A percentile compares a stretch with the other conserved stretches of the same genome.
Conservation (phyloP, 345 rosid genomes). For the Pugionium dolabratum region DNA sequence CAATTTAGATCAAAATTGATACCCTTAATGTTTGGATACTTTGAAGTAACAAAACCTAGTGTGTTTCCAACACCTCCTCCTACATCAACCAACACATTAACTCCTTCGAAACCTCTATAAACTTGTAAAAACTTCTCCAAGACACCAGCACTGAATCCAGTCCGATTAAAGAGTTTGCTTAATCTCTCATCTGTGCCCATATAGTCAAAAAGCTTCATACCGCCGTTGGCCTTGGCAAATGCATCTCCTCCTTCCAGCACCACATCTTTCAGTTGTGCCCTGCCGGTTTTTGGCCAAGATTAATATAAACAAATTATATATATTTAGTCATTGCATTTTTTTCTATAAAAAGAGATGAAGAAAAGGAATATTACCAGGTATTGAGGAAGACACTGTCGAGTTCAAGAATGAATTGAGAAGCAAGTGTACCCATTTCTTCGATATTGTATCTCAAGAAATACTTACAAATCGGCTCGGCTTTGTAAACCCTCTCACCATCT, state of each 20-base stretch:
- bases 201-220: conserved; percentile 28
- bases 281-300: neutral
- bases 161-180: conserved; percentile 36
- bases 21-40: conserved; percentile 36
- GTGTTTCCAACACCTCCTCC: conserved; percentile 37
- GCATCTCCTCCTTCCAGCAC: conserved; percentile 38
- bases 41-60: conserved; percentile 25
- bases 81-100: conserved; percentile 36
- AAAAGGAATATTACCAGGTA: conserved; percentile 18
- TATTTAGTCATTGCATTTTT: too few species aligned
- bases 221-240: conserved; percentile 28
- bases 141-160: conserved; percentile 15
- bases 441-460: conserved; percentile 30
- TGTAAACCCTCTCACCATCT: conserved; percentile 23
- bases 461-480: conserved; percentile 25
- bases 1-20: conserved; percentile 39
- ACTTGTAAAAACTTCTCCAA: conserved; percentile 22
- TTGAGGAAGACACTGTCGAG: conserved; percentile 32
- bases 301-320: too few species aligned
- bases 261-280: conserved; percentile 34
- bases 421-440: conserved; percentile 28
- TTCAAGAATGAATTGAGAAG: conserved; percentile 23
- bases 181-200: conserved; percentile 32
- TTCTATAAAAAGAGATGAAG: too few species aligned
- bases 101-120: conserved; percentile 35